A percentile compares a stretch with the other conserved stretches of the same genome.
Evolutionary conservation across 208 protist species (phyloP).

Genomic region (Leishmania braziliensis): DNA sequence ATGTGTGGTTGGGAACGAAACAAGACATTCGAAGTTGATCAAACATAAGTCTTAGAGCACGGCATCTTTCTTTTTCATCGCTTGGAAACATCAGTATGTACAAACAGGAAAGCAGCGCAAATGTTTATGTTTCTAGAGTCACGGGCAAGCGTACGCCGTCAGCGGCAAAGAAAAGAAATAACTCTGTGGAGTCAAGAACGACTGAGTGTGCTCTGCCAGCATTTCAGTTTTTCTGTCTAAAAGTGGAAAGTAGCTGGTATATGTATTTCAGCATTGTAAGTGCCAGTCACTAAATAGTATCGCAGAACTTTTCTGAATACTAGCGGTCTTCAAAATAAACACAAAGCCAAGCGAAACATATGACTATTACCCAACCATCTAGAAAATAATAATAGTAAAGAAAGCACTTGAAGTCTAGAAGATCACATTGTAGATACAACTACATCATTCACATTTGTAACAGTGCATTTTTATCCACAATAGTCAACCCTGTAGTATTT

Average conservation of each 20-base stretch:
- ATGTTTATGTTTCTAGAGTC: background rate
- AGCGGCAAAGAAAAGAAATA: background rate
- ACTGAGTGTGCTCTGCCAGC: background rate
- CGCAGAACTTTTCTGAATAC: background rate
- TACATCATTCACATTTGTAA: background rate
- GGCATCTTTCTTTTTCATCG: background rate
- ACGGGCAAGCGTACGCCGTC: background rate
- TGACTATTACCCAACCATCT: background rate
- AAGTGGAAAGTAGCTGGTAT: background rate
- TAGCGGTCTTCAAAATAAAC: background rate
- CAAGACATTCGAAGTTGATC: background rate
- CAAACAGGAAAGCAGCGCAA: background rate
- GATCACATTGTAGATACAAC: background rate
- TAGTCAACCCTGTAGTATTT: background rate
- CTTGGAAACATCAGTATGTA: background rate
- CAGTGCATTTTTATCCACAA: background rate
- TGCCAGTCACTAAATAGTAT: no score
- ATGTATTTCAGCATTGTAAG: background rate
- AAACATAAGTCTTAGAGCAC: background rate
- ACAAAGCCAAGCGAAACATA: background rate
- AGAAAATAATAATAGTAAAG: background rate
- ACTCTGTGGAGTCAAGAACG: background rate
- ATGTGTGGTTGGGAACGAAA: background rate
- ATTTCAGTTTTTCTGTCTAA: background rate
- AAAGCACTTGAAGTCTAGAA: background rate